Evolutionary conservation across 2,329 filamentous ascomycete species (phyloP), one percentile per base, ranked within the genome.

Genomic region (Fusarium continuum): DNA sequence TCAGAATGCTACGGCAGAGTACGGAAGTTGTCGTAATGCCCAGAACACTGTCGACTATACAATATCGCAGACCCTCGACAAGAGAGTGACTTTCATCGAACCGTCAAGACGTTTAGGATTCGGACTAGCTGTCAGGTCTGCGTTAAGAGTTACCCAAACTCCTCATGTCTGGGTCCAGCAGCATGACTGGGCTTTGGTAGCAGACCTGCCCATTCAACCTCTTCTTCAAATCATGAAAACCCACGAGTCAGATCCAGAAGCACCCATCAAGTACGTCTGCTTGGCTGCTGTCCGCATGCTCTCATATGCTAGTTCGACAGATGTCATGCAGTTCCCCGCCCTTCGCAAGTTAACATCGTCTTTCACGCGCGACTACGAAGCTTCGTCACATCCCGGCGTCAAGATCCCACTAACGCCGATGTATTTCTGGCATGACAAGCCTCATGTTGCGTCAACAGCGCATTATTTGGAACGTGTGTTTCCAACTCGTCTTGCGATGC

Each of bases 341-440:
- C 73, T 86, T 13, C 75, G 78, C 8, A 61, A 71, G 0, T 61
- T 82, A 28, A 84, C 83, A 0, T 55, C 72, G 0, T 65, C 72
- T 16, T 74, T 83, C 17, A 82, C 79, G 53, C 70, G 75, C 1
- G 73, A 77, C 14, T 84, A 62, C n/a, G 28, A 82, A 52, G n/a
- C 38, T 8, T 13, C 44, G 2, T 47, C 48, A 2, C 16, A 48
- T 2, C 43, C 61, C 3, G 43, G 54, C 6, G 19, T 43, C 14
- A 59, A 65, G 13, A 69, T 85, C 1, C 80, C 81, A 0, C 69
- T 86, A 34, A 85, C 83, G 1, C 83, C 83, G 0, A 75, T 86
- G 49, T 86, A 85, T 72, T 84, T 85, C 65, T 86, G 83, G 83
- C 83, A 85, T 51, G 83, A 86, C 57, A 86, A 86, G 63, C 83